These are phyloP conservation scores for Trichoderma breve DNA, from an alignment of 2,329 filamentous ascomycete species.

Conservation along the genomic window DNA sequence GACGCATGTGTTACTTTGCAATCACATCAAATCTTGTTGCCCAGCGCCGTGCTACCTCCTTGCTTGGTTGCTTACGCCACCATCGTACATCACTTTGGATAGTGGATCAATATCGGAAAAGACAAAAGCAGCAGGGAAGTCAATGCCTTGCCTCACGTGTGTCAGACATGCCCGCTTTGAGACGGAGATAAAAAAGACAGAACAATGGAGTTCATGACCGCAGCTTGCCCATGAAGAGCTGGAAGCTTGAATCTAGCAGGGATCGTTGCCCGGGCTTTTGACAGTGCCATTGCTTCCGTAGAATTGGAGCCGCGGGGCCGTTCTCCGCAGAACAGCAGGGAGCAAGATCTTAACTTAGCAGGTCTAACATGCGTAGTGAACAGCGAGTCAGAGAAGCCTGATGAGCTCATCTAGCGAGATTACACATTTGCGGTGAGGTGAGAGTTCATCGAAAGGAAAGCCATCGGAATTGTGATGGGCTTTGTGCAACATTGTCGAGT, in stretches of 20 bases:
- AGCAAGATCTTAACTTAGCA: conserved; percentile 7
- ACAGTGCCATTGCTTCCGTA: conserved; percentile 4
- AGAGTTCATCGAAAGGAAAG: neutral
- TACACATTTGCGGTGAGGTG: conserved; percentile 10
- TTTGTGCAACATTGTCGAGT: conserved; percentile 3
- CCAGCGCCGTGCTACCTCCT: neutral
- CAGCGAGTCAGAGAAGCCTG: conserved; percentile 2
- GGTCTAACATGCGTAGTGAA: neutral
- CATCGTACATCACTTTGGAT: neutral
- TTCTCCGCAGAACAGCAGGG: conserved; percentile 13
- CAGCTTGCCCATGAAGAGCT: neutral
- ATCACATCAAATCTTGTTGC: neutral
- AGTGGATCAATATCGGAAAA: neutral
- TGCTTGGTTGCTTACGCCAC: neutral
- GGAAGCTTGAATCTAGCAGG: neutral
- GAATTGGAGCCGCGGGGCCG: conserved; percentile 1
- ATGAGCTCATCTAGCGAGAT: conserved; percentile 10
- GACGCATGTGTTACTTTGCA: conserved; percentile 4
- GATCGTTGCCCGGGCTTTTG: neutral
- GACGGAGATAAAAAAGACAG: neutral
- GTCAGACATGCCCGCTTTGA: neutral
- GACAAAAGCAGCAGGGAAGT: neutral
- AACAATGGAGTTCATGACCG: neutral
- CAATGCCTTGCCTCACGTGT: conserved; percentile 1
- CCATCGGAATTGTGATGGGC: neutral